phyloP scores from a whole-genome alignment of 495 filamentous ascomycete genomes.

The Amniculicola lignicola region DNA sequence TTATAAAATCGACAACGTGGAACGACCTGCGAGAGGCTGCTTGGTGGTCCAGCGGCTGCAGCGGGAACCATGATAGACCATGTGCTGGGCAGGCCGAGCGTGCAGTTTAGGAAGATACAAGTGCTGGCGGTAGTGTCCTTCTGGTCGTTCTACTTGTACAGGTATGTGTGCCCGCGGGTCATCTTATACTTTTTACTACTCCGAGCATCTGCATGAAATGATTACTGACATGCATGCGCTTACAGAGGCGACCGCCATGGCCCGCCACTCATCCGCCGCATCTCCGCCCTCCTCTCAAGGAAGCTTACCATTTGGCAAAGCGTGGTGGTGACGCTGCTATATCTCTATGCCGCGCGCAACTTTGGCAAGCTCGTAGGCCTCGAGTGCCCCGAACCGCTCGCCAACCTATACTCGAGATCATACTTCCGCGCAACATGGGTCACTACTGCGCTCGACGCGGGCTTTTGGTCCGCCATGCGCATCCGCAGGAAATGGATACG shows the following conservation, averaged over 20 bases:
- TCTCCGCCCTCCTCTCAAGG: slow-evolving; percentile 66
- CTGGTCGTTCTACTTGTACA: slow-evolving; percentile 80
- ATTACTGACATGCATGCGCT: slow-evolving; percentile 22
- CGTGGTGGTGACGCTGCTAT: slow-evolving; percentile 80
- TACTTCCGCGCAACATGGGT: slow-evolving; percentile 99
- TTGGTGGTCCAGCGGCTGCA: too few species aligned
- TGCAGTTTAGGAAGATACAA: slow-evolving; percentile 86
- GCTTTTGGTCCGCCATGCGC: slow-evolving; percentile 97
- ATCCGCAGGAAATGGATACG: slow-evolving; percentile 77
- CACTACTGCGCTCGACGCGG: slow-evolving; percentile 88
- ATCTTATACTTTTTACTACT: too few species aligned
- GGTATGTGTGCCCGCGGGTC: slow-evolving; percentile 56
- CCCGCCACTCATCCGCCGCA: slow-evolving; percentile 66
- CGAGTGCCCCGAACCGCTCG: slow-evolving; percentile 87
- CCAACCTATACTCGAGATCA: slow-evolving; percentile 88
- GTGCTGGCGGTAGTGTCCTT: slow-evolving; percentile 87
- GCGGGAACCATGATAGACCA: slow-evolving; percentile 59
- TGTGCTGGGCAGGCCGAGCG: slow-evolving; percentile 84
- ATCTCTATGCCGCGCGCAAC: slow-evolving; percentile 87
- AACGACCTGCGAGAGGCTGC: too few species aligned
- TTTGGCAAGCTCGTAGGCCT: slow-evolving; percentile 88
- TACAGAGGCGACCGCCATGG: slow-evolving; percentile 81
- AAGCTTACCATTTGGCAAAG: slow-evolving; percentile 85
- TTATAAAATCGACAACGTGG: too few species aligned
- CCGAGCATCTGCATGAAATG: not conserved